These are phyloP conservation scores for Cryptococcus sp. DNA, from an alignment of 1,284 basidiomycete species.

Conservation along the genomic window DNA sequence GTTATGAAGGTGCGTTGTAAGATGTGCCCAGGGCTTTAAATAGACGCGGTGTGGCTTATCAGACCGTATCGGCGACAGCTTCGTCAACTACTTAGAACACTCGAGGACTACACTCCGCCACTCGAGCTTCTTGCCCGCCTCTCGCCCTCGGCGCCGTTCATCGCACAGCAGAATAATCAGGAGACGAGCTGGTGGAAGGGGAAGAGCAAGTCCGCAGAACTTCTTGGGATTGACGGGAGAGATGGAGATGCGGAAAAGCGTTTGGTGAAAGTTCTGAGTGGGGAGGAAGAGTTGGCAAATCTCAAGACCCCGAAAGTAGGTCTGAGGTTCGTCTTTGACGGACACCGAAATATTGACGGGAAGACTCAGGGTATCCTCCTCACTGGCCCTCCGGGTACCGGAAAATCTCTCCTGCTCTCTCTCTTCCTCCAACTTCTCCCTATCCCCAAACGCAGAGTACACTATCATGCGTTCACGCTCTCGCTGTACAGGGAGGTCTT, in stretches of 20 bases:
- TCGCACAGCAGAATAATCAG: slow-evolving; percentile 7
- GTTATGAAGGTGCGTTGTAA: slow-evolving; percentile 57
- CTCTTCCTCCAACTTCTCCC: slow-evolving; percentile 63
- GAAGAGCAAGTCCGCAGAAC: slow-evolving; percentile 16
- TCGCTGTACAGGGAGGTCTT: slow-evolving; percentile 62
- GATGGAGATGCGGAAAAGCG: slow-evolving; percentile 25
- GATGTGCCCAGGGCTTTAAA: background rate
- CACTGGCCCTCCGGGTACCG: slow-evolving; percentile 56
- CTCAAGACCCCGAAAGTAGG: slow-evolving; percentile 60
- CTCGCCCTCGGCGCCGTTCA: slow-evolving; percentile 31
- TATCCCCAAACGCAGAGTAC: slow-evolving; percentile 61
- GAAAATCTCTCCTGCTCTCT: slow-evolving; percentile 63
- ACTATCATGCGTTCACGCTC: slow-evolving; percentile 67
- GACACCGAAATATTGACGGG: slow-evolving; percentile 2
- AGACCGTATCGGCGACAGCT: slow-evolving; percentile 27
- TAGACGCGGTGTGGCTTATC: background rate
- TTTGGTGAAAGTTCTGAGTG: slow-evolving; percentile 57
- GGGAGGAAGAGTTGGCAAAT: slow-evolving; percentile 60
- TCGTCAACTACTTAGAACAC: slow-evolving; percentile 36
- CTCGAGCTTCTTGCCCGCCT: slow-evolving; percentile 43
- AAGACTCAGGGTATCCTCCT: slow-evolving; percentile 51
- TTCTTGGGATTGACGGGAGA: slow-evolving; percentile 11
- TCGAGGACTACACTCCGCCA: slow-evolving; percentile 45
- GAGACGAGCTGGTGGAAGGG: slow-evolving; percentile 24
- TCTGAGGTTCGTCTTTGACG: background rate